Evolutionary conservation across 2,329 filamentous ascomycete species (phyloP), one percentile per base, ranked within the genome.

Genomic region (Magnaporthiopsis poae): DNA sequence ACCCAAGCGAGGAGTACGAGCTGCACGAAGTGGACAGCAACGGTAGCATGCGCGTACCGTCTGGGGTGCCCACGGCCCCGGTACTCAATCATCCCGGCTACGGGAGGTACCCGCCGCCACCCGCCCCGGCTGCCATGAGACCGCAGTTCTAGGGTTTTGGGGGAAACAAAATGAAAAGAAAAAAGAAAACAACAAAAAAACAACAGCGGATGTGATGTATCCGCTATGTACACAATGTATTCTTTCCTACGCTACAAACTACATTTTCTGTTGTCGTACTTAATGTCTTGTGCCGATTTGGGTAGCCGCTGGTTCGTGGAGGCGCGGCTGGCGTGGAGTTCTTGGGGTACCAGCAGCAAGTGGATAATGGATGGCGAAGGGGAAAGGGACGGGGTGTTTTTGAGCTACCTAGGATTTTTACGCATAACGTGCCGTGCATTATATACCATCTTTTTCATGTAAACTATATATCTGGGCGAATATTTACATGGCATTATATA

Each of bases 61-160:
- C 31, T 18, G 60, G 35, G 3, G 27, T 63, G 62, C 73, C 64
- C 68, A 68, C 78, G 64, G 75, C 80, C 3, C 81, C 82, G 0
- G 73, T 80, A 31, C 72, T 84, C 60, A 75, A 76, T 31, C 82
- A 83, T 64, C 81, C 81, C 0, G 81, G 80, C 0, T 79, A 80
- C 62, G 80, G 81, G 21, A 75, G 80, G 67, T 73, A 76, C 33
- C 61, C 46, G 18, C 36, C 61, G n/a, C 68, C 64, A 29, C 56
- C 67, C 3, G 61, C 27, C 9, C 27, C 33, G 61, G 33, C 61
- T 3, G 31, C 63, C 21, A 15, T 15, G 5, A 59, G 64, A 18
- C 59, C 61, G 25, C 59, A 65, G 27, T 65, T 59, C 31, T 61
- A 46, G 21, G 60, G 8, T 63, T 29, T 64, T 18, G 31, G 5